A percentile compares a stretch with the other conserved stretches of the same genome.
These are phyloP conservation scores for Pelargonium fulgidum DNA, from an alignment of 441 rosid genomes.

Conservation along the genomic window DNA sequence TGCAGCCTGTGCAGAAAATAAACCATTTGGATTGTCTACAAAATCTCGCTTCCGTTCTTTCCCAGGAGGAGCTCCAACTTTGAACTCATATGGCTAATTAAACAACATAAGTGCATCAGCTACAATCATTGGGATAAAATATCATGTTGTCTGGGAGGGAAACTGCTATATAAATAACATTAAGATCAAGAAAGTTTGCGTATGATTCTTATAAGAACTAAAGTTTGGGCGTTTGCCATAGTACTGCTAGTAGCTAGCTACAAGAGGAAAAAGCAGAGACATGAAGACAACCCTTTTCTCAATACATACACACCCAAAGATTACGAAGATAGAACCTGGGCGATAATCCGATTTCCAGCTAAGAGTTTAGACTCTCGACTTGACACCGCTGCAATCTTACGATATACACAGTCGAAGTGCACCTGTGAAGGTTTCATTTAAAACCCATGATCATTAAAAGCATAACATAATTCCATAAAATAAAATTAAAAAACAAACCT, in stretches of 20 bases:
- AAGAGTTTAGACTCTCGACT: constrained; percentile 87
- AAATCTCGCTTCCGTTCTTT: constrained; percentile 77
- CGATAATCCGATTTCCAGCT: constrained; percentile 80
- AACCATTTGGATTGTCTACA: constrained; percentile 85
- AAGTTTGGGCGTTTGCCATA: background rate
- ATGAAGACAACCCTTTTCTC: constrained; percentile 1
- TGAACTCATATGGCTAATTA: constrained; percentile 70
- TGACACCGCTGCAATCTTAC: constrained; percentile 71
- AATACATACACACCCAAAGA: background rate
- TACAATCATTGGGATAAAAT: background rate
- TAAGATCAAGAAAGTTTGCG: background rate
- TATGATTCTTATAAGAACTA: background rate
- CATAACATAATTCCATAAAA: background rate
- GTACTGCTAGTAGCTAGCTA: background rate
- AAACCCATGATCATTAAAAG: background rate
- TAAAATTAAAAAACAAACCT: constrained; percentile 47
- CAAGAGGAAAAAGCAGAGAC: background rate
- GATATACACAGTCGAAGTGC: constrained; percentile 82
- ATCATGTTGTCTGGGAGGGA: background rate
- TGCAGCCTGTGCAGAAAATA: constrained; percentile 90
- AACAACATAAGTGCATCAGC: constrained; percentile 13
- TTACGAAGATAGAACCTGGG: constrained; percentile 45
- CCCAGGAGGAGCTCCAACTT: constrained; percentile 76
- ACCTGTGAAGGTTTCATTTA: constrained; percentile 35
- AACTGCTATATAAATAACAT: constrained; percentile 4